phyloP scores from a whole-genome alignment of 441 rosid genomes.

The Pelargonium fulgidum region DNA sequence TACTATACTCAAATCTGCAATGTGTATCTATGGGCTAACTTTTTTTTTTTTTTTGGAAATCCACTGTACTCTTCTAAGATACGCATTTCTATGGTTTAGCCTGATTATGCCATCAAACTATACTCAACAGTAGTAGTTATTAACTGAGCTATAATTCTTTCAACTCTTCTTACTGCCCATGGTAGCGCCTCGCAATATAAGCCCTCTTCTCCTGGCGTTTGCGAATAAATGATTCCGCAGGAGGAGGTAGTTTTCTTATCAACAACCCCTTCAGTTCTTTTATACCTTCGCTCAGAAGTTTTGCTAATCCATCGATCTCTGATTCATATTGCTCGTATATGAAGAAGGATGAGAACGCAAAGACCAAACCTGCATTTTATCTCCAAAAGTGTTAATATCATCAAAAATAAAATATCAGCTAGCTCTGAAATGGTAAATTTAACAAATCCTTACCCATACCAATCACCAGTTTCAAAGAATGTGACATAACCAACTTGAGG shows the following conservation, averaged over 20 bases:
- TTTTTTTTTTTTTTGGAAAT: neutral
- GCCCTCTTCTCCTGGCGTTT: conserved; percentile 5
- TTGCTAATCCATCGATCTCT: conserved; percentile 48
- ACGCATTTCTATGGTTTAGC: neutral
- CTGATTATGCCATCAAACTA: neutral
- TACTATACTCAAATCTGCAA: neutral
- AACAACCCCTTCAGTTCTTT: conserved; percentile 26
- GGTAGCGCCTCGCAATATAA: neutral
- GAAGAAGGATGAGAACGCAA: conserved; percentile 69
- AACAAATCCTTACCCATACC: conserved; percentile 47
- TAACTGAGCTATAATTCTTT: neutral
- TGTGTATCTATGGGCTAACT: neutral
- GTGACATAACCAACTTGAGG: conserved; percentile 34
- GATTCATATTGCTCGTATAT: conserved; percentile 71
- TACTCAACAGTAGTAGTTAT: neutral
- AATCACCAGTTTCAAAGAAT: conserved; percentile 30
- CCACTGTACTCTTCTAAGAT: conserved; percentile 1
- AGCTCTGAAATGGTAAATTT: neutral
- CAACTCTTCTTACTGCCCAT: too few relatives aligned
- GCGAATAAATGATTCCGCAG: conserved; percentile 20
- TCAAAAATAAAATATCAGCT: neutral
- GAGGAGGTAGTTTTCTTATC: conserved; percentile 36
- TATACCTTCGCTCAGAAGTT: conserved; percentile 25
- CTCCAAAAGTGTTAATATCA: conserved; percentile 9
- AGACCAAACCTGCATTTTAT: conserved; percentile 48